A percentile compares a stretch with the other conserved stretches of the same genome.
phyloP scores from a whole-genome alignment of 2,329 filamentous ascomycete species.

The Botrytis hyacinthi region DNA sequence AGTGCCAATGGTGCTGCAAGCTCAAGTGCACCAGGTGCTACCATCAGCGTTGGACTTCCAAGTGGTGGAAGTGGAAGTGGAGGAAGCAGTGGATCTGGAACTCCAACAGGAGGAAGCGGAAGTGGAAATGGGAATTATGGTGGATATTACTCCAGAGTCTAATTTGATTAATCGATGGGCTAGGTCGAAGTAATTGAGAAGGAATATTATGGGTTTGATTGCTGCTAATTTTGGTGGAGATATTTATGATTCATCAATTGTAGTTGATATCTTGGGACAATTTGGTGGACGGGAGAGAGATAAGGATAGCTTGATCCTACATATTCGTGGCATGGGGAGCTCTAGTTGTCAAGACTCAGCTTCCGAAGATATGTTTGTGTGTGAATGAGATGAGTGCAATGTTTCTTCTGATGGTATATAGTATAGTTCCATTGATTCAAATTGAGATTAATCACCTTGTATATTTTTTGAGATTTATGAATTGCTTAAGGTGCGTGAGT shows the following conservation, averaged over 20 bases:
- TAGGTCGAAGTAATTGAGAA: background rate
- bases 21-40: slow-evolving; percentile 7
- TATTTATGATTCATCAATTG: background rate
- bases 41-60: background rate
- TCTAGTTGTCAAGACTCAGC: background rate
- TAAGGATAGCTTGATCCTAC: background rate
- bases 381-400: background rate
- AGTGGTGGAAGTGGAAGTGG: background rate
- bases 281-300: background rate
- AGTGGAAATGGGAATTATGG: background rate
- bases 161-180: background rate
- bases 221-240: background rate
- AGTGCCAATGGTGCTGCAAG: slow-evolving; percentile 8
- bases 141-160: slow-evolving; percentile 4
- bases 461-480: background rate
- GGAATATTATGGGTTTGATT: background rate
- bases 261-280: background rate
- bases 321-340: background rate
- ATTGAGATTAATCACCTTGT: background rate
- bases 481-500: background rate
- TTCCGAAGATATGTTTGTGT: background rate
- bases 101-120: background rate
- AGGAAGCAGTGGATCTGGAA: background rate
- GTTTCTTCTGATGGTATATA: background rate
- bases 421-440: background rate